Evolutionary conservation across 2,329 filamentous ascomycete genomes (phyloP).

Genomic region (Aspergillus sp.): DNA sequence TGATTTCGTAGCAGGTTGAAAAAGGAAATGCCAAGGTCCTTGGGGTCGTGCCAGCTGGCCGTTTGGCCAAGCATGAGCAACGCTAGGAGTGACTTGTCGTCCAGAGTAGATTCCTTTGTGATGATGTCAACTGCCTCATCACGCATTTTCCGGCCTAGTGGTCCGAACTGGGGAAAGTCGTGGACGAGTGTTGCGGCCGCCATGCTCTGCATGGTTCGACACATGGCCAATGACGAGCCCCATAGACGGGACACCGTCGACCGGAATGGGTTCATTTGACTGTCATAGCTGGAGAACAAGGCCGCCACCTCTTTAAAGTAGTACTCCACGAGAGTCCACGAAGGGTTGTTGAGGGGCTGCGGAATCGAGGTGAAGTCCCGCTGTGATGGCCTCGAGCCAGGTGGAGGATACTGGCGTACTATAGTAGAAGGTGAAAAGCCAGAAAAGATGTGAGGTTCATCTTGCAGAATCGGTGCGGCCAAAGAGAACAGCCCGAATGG

Average conservation of each 20-base stretch:
- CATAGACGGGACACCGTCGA: conserved; percentile 60
- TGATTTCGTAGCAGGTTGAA: conserved; percentile 47
- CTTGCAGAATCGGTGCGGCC: conserved; percentile 22
- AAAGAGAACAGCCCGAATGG: conserved; percentile 29
- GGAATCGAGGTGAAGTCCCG: conserved; percentile 40
- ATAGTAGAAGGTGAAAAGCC: conserved; percentile 36
- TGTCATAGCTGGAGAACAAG: conserved; percentile 66
- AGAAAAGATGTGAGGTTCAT: conserved; percentile 22
- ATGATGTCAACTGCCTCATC: conserved; percentile 56
- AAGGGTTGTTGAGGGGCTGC: conserved; percentile 48
- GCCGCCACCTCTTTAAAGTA: conserved; percentile 65
- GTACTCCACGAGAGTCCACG: conserved; percentile 61
- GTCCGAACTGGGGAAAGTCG: conserved; percentile 56
- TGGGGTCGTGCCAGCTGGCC: conserved; percentile 61
- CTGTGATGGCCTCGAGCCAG: conserved; percentile 19
- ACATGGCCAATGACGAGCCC: conserved; percentile 60
- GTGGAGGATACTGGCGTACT: conserved; percentile 36
- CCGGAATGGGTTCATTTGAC: conserved; percentile 62
- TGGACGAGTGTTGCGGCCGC: conserved; percentile 62
- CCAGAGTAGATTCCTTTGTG: conserved; percentile 49
- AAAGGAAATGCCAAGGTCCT: conserved; percentile 56
- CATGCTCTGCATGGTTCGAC: conserved; percentile 65
- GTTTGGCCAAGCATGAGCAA: conserved; percentile 61
- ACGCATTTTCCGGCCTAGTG: conserved; percentile 54
- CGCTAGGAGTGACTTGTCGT: conserved; percentile 59